Evolutionary conservation across 768 basidiomycete species (phyloP), one percentile per base, ranked within the genome.

Genomic region (Porpolomopsis calyptriformis): DNA sequence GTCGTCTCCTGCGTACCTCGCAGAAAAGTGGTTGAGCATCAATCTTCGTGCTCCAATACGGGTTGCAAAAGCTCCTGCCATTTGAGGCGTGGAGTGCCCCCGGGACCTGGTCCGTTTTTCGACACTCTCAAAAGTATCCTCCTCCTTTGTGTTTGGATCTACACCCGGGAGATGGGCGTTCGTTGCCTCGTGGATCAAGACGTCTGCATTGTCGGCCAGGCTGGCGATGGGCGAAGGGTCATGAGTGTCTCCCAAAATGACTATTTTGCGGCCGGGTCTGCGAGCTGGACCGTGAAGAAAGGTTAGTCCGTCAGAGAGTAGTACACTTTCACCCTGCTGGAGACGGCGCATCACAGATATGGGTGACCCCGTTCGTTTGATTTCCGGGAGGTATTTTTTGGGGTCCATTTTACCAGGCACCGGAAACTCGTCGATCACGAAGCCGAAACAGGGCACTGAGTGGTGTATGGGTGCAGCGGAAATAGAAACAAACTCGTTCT

Each of bases 21-120:
- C 65, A 42, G 87, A 89, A 58, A 94, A 87, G 60, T 94, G 90
- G 56, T 91, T 93, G 40, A 96, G 64, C 33, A 85, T 64, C 16
- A 94, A 68, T 46, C 63, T 71, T 48, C 64, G 66, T 20, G 88
- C 85, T 4, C 70, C 57, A 33, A 87, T 75, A 7, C 61, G 64
- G 57, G 71, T 77, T 4, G 85, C 91, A 57, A 93, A 93, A 10
- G 68, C 67, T 9, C 81, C 91, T 6, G 89, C 92, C 80, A 91
- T 85, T 55, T 88, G 85, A 1, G 91, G 89, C 10, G 91, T 96
- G 4, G 87, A 90, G 61, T 96, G 91, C 0, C 91, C 92, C 57
- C 87, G 74, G 2, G 78, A 80, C 58, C 70, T 82, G 5, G 87
- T 68, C 47, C 78, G 74, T 29, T 62, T 61, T 55, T 85, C 75